Base-by-base conservation (phyloP, 2,329 filamentous ascomycete species). In the Exophiala dermatitidis region DNA sequence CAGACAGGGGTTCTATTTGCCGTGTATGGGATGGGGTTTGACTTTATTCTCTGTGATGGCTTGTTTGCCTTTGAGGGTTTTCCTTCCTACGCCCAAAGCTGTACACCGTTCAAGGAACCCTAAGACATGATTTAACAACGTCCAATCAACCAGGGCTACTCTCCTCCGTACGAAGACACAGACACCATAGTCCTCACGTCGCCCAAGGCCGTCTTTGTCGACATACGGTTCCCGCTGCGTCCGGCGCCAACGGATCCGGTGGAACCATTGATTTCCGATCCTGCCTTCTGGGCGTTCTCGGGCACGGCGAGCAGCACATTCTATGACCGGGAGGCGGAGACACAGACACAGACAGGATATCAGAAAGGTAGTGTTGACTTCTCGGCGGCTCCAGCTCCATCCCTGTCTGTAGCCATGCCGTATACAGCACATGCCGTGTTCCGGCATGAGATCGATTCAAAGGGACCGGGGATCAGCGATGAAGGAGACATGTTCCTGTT, bases 401-500 rank as follows among this genome's bases (percentile, higher is more conserved):
- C 19, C 19, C 19, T 19, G 19, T 19, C 19, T 19, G 36, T 49
- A 12, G 38, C 42, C 3, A 58, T 62, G 54, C 52, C 51, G 9
- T 61, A 62, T 34, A 52, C 58, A 4, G 55, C 62, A 38, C 60
- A 62, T 50, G 46, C 44, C 37, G 52, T 56, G 31, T 62, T 56
- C 45, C 37, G 48, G 12, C 62, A 63, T 40, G 54, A 57, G 2
- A 59, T 63, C 38, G 60, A 61, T 38, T 61, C 60, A 12, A 56
- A 54, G 45, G 59, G 55, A 4, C 36, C 46, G 3, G 59, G 53
- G 9, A 61, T 58, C 26, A 46, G 12, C 9, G 62, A 63, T 43
- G 59, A 63, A 50, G 62, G 62, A 6, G 59, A 62, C 38, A 53
- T 62, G 54, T 63, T 62, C 37, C 31, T 62, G 10, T 56, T 64